Conservation (phyloP, 805 yeast species). For the Sugiyamaella chiloensis region DNA sequence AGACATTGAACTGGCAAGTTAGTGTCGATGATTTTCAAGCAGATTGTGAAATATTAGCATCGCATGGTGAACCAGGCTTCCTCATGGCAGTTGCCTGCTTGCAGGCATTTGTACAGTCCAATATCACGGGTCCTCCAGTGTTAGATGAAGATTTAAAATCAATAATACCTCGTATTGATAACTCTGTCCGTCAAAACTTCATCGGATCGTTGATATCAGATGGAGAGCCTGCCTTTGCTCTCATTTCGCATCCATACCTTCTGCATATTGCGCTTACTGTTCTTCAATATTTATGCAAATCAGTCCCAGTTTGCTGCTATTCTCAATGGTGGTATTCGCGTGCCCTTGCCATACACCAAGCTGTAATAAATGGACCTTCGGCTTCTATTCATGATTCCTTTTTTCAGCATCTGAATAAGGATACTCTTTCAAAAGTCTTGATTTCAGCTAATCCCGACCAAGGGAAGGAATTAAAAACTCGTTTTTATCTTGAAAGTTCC, state of each 20-base stretch:
- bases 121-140: constrained; percentile 78
- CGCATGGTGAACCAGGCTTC: neutral
- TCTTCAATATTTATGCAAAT: constrained; percentile 35
- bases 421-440: constrained; percentile 17
- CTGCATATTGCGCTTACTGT: constrained; percentile 43
- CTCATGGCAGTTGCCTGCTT: constrained; percentile 54
- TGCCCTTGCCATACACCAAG: constrained; percentile 34
- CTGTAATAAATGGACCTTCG: constrained; percentile 29
- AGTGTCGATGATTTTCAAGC: too few species aligned
- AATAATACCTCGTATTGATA: constrained; percentile 21
- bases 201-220: constrained; percentile 47
- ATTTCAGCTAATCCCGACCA: constrained; percentile 19
- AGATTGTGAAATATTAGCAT: neutral
- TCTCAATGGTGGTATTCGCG: constrained; percentile 34
- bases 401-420: constrained; percentile 21
- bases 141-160: constrained; percentile 35
- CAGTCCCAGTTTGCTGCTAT: neutral
- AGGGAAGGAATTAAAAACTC: constrained; percentile 37
- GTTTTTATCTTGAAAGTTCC: constrained; percentile 64
- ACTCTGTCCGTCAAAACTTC: constrained; percentile 23
- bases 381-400: constrained; percentile 28
- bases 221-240: constrained; percentile 71
- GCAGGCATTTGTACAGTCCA: constrained; percentile 68
- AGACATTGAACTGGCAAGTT: too few species aligned
- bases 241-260: constrained; percentile 50